Base-by-base conservation (phyloP, 2,329 filamentous ascomycete species). In the Capronia coronata region DNA sequence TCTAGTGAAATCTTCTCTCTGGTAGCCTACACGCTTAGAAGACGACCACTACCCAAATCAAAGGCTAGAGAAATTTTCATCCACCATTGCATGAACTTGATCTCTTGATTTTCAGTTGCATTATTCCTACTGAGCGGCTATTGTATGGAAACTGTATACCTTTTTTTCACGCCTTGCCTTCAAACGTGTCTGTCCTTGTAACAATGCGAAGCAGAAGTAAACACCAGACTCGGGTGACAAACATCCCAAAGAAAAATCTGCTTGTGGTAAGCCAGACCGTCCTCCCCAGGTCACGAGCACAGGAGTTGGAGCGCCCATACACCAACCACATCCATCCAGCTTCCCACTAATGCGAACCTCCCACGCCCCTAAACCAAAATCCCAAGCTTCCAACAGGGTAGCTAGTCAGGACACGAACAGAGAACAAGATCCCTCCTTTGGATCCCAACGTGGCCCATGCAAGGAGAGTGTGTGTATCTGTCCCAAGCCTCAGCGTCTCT, bases 301-400 rank as follows among this genome's bases (percentile, higher is more conserved):
- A 18, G 16, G 7, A 16, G 37, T n/a, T 10, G 6, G 25, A 27
- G 8, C 35, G 13, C 25, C 23, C 40, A 43, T n/a, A 23, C 22
- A 43, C 43, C 43, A n/a, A n/a, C 34, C 30, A 25, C 22, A 41
- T 25, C 46, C 43, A 43, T 43, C 14, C 48, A 37, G 32, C 43
- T 38, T 27, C 21, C 38, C 42, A 49, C 51, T 43, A 42, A 53
- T 39, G 46, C 51, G 39, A 48, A 25, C 37, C 38, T 46, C 22
- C 46, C 46, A 49, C 48, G 48, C 48, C 48, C 43, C 30, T 37
- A 46, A 46, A 21, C 34, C 18, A 19, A 34, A 10, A 9, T 11
- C 14, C 38, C 44, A 41, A 29, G 19, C 40, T 29, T 40, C 38
- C 46, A 41, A 34, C 10, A 27, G 45, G 19, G 14, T 9, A 22